phyloP scores from a whole-genome alignment of 768 basidiomycete species.

The Boletus reticuloceps region DNA sequence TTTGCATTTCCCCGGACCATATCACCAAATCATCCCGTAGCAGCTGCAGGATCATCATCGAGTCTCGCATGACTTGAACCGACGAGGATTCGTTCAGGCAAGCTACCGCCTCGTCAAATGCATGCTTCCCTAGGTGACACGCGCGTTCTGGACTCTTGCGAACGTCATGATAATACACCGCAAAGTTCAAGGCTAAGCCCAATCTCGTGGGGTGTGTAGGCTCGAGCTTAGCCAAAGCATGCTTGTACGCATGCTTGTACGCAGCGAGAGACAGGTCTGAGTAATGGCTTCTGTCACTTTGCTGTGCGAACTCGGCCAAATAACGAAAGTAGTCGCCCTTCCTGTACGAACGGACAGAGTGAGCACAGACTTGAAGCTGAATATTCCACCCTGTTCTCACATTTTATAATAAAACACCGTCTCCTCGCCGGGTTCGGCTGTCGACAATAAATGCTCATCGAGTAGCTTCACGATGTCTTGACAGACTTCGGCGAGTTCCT shows the following conservation, averaged over 20 bases:
- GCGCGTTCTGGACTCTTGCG: conserved; percentile 82
- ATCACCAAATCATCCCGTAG: conserved; percentile 82
- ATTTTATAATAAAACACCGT: conserved; percentile 91
- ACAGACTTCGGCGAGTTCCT: conserved; percentile 73
- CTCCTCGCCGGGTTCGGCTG: conserved; percentile 73
- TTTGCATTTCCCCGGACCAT: conserved; percentile 76
- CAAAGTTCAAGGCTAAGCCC: conserved; percentile 87
- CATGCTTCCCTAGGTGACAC: conserved; percentile 87
- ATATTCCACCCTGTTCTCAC: conserved; percentile 38
- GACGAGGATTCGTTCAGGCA: conserved; percentile 49
- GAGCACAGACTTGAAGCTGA: conserved; percentile 4
- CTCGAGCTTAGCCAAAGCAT: conserved; percentile 70
- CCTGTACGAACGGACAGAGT: conserved; percentile 37
- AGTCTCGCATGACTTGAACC: conserved; percentile 56
- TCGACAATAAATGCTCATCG: conserved; percentile 55
- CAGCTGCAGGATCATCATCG: conserved; percentile 80
- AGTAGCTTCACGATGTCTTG: conserved; percentile 75
- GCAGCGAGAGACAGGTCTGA: conserved; percentile 78
- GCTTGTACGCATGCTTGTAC: conserved; percentile 84
- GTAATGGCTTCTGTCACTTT: conserved; percentile 63
- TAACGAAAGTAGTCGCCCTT: conserved; percentile 92
- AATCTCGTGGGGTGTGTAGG: conserved; percentile 84
- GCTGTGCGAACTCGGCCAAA: conserved; percentile 80
- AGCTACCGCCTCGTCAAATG: conserved; percentile 85
- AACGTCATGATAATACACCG: conserved; percentile 92